Percentiles rank a stretch among this genome's conserved stretches.
Evolutionary conservation across 2,329 filamentous ascomycete species (phyloP).

Genomic region (Arthrobotrys megalospora): DNA sequence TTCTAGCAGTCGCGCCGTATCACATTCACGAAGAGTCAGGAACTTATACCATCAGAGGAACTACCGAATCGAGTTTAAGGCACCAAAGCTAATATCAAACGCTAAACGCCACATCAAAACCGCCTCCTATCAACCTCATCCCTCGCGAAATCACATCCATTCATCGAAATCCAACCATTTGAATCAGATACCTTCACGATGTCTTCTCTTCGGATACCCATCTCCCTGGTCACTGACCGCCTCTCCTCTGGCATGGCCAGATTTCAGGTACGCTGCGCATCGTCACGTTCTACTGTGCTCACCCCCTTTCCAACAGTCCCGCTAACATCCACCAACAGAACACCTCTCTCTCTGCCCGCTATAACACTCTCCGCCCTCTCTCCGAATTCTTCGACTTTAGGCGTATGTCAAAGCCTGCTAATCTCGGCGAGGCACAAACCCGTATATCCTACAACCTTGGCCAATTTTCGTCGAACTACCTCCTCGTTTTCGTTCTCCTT

Average conservation of each 20-base stretch:
- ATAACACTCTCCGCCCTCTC: constrained; percentile 91
- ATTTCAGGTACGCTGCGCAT: constrained; percentile 45
- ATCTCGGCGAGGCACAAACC: constrained; percentile 90
- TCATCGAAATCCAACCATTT: neutral
- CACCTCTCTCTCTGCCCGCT: constrained; percentile 80
- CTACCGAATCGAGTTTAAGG: neutral
- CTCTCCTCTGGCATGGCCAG: constrained; percentile 57
- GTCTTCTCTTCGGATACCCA: constrained; percentile 51
- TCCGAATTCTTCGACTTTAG: constrained; percentile 97
- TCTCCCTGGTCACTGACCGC: constrained; percentile 57
- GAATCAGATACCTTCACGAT: constrained; percentile 18
- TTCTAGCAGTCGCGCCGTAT: neutral
- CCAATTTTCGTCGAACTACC: constrained; percentile 99
- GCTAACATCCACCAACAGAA: constrained; percentile 43
- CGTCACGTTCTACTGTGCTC: neutral
- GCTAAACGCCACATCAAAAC: constrained; percentile 13
- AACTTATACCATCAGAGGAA: neutral
- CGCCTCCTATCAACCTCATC: neutral
- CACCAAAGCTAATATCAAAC: constrained; percentile 9
- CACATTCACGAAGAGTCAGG: neutral
- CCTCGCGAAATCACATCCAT: constrained; percentile 3
- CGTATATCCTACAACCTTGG: constrained; percentile 97
- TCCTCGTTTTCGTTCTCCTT: constrained; percentile 92
- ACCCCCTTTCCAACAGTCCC: constrained; percentile 49
- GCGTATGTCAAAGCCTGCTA: constrained; percentile 91